Evolutionary conservation across 2,329 filamentous ascomycete species (phyloP).

Genomic region (Colletotrichum sp.): DNA sequence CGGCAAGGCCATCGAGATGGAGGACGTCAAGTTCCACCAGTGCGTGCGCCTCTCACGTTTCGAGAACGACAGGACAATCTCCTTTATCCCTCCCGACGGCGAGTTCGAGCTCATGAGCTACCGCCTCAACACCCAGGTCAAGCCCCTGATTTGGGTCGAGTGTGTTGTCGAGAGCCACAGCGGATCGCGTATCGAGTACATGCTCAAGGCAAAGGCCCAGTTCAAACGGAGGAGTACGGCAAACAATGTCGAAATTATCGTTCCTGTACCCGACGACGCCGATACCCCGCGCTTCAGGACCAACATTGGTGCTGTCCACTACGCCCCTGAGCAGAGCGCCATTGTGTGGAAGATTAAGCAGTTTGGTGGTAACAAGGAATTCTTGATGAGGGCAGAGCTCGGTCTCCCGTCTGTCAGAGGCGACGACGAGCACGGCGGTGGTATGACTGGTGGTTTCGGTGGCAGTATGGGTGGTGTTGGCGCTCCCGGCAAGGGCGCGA

Average conservation of each 20-base stretch:
- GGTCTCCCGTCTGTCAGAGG: constrained; percentile 93
- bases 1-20: constrained; percentile 99
- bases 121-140: constrained; percentile 97
- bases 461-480: constrained; percentile 93
- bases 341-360: constrained; percentile 99
- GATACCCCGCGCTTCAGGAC: constrained; percentile 96
- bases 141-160: constrained; percentile 98
- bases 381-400: constrained; percentile 96
- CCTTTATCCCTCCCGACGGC: constrained; percentile 97
- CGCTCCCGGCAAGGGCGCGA: constrained; percentile 79
- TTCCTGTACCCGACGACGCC: constrained; percentile 96
- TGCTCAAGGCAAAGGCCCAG: constrained; percentile 97
- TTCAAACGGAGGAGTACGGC: constrained; percentile 98
- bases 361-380: constrained; percentile 98
- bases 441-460: constrained; percentile 97
- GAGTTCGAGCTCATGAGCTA: constrained; percentile 99
- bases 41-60: constrained; percentile 95
- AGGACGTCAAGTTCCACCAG: constrained; percentile 99
- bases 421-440: constrained; percentile 93
- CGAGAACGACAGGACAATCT: constrained; percentile 98
- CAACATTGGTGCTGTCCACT: constrained; percentile 96
- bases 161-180: constrained; percentile 97
- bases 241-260: constrained; percentile 98
- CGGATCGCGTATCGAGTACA: constrained; percentile 95
- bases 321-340: constrained; percentile 94